Percentiles rank a stretch among this genome's conserved stretches.
These are phyloP conservation scores for Aspergillus viridinutans DNA, from an alignment of 2,329 filamentous ascomycete genomes.

Conservation along the genomic window DNA sequence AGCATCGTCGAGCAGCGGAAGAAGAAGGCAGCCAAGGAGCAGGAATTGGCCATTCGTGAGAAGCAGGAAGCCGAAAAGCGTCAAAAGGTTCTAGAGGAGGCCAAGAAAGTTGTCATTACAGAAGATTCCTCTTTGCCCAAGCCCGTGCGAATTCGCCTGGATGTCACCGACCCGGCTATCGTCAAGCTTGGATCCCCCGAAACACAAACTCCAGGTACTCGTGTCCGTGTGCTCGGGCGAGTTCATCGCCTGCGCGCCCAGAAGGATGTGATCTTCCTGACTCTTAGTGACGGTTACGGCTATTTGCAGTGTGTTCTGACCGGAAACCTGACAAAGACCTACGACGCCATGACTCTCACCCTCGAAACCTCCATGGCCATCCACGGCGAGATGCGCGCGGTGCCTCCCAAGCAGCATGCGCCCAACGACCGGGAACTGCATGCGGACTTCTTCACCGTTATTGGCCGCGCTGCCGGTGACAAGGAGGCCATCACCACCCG, in stretches of 20 bases:
- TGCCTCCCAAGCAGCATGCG: slow-evolving; percentile 72
- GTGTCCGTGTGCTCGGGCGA: slow-evolving; percentile 75
- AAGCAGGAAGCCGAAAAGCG: slow-evolving; percentile 69
- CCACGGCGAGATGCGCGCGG: slow-evolving; percentile 75
- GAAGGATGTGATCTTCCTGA: slow-evolving; percentile 82
- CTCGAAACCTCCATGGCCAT: slow-evolving; percentile 84
- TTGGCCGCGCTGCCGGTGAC: slow-evolving; percentile 74
- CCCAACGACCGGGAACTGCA: slow-evolving; percentile 83
- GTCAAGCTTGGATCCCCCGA: slow-evolving; percentile 52
- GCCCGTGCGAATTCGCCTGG: slow-evolving; percentile 71
- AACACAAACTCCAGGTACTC: slow-evolving; percentile 61
- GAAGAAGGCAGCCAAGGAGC: slow-evolving; percentile 79
- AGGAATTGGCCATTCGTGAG: slow-evolving; percentile 66
- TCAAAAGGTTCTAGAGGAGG: slow-evolving; percentile 70
- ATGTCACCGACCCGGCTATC: slow-evolving; percentile 60
- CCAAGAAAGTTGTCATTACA: slow-evolving; percentile 68
- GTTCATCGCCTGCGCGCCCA: slow-evolving; percentile 78
- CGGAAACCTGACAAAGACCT: slow-evolving; percentile 82
- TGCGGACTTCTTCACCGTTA: slow-evolving; percentile 81
- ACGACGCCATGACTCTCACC: slow-evolving; percentile 80
- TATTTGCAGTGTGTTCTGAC: slow-evolving; percentile 79
- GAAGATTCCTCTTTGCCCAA: slow-evolving; percentile 71
- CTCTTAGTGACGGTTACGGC: slow-evolving; percentile 78
- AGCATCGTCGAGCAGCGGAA: slow-evolving; percentile 70
- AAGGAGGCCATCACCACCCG: slow-evolving; percentile 89